Evolutionary conservation across 371 early-diverging fungal species (phyloP).

Genomic region (Mycotypha africana): DNA sequence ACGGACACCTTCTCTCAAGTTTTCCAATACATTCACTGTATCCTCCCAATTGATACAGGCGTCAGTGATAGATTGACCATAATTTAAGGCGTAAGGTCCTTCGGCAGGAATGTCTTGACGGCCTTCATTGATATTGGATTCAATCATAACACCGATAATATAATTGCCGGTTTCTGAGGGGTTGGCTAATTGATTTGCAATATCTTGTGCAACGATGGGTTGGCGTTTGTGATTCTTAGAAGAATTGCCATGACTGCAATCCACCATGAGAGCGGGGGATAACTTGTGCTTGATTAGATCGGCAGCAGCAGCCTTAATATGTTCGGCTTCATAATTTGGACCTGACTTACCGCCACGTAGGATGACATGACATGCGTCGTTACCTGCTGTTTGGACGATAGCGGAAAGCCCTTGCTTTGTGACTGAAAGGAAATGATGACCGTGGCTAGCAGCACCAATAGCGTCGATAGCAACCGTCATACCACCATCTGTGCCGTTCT

Average conservation of each 20-base stretch:
- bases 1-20: slow-evolving; percentile 59
- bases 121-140: slow-evolving; percentile 72
- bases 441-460: slow-evolving; percentile 73
- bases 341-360: slow-evolving; percentile 82
- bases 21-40: slow-evolving; percentile 57
- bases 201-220: slow-evolving; percentile 66
- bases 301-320: slow-evolving; percentile 50
- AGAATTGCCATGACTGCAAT: slow-evolving; percentile 90
- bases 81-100: slow-evolving; percentile 50
- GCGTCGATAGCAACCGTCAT: slow-evolving; percentile 85
- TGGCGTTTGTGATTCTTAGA: slow-evolving; percentile 76
- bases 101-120: slow-evolving; percentile 60
- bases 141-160: slow-evolving; percentile 81
- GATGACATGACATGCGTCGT: slow-evolving; percentile 74
- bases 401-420: slow-evolving; percentile 52
- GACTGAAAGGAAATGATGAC: slow-evolving; percentile 77
- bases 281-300: slow-evolving; percentile 61
- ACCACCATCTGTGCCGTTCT: slow-evolving; percentile 92
- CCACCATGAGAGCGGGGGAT: slow-evolving; percentile 74
- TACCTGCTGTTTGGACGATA: slow-evolving; percentile 82
- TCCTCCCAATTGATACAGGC: slow-evolving; percentile 77
- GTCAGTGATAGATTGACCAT: slow-evolving; percentile 76
- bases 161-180: slow-evolving; percentile 40
- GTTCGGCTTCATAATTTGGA: slow-evolving; percentile 79
- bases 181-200: slow-evolving; percentile 40